Conservation (phyloP, 495 filamentous ascomycete genomes). For the Aspergillus funiculosus region DNA sequence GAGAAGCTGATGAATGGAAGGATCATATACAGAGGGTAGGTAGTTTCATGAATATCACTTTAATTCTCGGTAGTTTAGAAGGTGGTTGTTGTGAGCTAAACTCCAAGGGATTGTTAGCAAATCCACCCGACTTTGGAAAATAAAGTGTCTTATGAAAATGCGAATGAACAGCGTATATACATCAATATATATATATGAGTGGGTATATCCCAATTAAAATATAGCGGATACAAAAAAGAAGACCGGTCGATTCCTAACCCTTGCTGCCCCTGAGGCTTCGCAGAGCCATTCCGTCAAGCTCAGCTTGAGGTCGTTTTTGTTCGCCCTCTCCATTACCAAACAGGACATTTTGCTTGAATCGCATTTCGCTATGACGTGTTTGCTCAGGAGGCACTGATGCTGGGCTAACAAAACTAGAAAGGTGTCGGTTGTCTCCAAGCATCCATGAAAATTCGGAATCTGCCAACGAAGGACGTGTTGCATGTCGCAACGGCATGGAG, state of each 20-base stretch:
- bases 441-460: conserved; percentile 95
- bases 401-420: conserved; percentile 46
- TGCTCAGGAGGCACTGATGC: conserved; percentile 45
- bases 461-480: conserved; percentile 45
- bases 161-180: no score
- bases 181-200: conserved; percentile 4
- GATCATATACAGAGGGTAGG: no score
- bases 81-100: no score
- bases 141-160: no score
- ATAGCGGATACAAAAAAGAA: not conserved
- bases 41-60: no score
- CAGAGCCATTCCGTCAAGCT: conserved; percentile 40
- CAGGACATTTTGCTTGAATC: conserved; percentile 31
- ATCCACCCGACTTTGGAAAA: no score
- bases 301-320: conserved; percentile 22
- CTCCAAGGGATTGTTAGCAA: no score
- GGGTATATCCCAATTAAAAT: not conserved
- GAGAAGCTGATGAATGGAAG: no score
- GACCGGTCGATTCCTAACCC: conserved; percentile 32
- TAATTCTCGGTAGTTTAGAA: no score
- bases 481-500: conserved; percentile 14
- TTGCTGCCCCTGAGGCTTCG: conserved; percentile 57
- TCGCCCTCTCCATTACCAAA: conserved; percentile 39
- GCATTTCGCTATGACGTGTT: conserved; percentile 32
- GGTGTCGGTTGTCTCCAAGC: conserved; percentile 56